phyloP scores from a whole-genome alignment of 305 asterid genomes.

The Fraxinus sp. region DNA sequence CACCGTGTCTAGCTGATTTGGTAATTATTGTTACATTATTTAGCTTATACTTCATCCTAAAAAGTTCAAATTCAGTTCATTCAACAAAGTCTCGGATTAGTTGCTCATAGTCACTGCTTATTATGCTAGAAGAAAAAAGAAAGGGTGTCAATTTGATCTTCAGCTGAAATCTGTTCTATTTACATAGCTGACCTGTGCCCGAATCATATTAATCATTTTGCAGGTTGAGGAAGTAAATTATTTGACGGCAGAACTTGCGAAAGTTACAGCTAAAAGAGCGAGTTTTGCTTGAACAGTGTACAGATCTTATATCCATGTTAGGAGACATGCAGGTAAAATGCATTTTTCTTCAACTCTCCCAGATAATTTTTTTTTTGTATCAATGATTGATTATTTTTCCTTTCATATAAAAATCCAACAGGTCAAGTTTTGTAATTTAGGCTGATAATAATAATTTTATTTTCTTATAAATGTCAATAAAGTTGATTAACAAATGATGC shows the following conservation, averaged over 20 bases:
- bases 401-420: constrained; percentile 24
- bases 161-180: neutral
- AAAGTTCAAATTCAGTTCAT: neutral
- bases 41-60: neutral
- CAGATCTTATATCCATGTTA: constrained; percentile 40
- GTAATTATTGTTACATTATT: neutral
- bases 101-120: neutral
- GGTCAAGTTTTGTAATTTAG: constrained; percentile 24
- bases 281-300: constrained; percentile 51
- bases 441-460: too few species aligned
- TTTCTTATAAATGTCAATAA: too few species aligned
- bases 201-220: constrained; percentile 9
- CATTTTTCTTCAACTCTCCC: neutral
- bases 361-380: neutral
- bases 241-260: constrained; percentile 41
- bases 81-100: neutral
- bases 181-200: neutral
- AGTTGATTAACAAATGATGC: too few species aligned
- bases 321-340: constrained; percentile 49
- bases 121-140: neutral
- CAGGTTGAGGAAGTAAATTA: constrained; percentile 44
- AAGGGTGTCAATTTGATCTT: neutral
- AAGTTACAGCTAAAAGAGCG: constrained; percentile 43
- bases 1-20: neutral
- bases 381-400: neutral